phyloP scores from a whole-genome alignment of 2,329 filamentous ascomycete genomes.

The Paramyrothecium roridum region DNA sequence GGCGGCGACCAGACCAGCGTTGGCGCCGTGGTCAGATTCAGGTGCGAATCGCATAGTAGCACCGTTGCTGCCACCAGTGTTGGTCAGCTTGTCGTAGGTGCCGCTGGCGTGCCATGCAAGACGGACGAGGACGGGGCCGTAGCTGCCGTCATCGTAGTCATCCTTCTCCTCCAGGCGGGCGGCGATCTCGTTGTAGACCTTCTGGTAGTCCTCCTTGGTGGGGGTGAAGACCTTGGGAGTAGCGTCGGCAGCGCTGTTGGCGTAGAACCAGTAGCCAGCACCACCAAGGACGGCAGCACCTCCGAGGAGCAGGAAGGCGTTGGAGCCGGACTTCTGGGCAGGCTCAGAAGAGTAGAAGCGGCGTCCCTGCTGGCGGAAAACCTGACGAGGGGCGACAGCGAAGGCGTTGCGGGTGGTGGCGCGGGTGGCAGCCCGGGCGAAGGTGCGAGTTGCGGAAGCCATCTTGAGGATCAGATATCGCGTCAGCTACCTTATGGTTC shows the following conservation, averaged over 20 bases:
- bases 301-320: constrained; percentile 52
- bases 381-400: constrained; percentile 57
- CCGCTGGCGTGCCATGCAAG: constrained; percentile 93
- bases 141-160: constrained; percentile 95
- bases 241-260: constrained; percentile 47
- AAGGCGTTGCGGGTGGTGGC: constrained; percentile 56
- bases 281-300: constrained; percentile 59
- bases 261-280: constrained; percentile 65
- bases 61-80: constrained; percentile 91
- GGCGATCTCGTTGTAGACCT: constrained; percentile 88
- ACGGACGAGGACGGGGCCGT: constrained; percentile 85
- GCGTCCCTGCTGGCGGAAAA: constrained; percentile 70
- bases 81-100: constrained; percentile 84
- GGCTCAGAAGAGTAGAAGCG: constrained; percentile 77
- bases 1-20: constrained; percentile 81
- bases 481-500: not conserved
- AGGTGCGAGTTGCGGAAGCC: constrained; percentile 47
- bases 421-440: constrained; percentile 58
- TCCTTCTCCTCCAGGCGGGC: constrained; percentile 79
- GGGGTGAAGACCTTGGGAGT: constrained; percentile 64
- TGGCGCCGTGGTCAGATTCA: constrained; percentile 87
- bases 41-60: constrained; percentile 95
- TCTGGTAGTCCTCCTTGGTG: constrained; percentile 86
- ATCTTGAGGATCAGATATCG: constrained; percentile 20
- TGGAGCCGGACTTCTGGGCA: constrained; percentile 40